Evolutionary conservation across 2,329 filamentous ascomycete species (phyloP).

Genomic region (Alternaria conjuncta): DNA sequence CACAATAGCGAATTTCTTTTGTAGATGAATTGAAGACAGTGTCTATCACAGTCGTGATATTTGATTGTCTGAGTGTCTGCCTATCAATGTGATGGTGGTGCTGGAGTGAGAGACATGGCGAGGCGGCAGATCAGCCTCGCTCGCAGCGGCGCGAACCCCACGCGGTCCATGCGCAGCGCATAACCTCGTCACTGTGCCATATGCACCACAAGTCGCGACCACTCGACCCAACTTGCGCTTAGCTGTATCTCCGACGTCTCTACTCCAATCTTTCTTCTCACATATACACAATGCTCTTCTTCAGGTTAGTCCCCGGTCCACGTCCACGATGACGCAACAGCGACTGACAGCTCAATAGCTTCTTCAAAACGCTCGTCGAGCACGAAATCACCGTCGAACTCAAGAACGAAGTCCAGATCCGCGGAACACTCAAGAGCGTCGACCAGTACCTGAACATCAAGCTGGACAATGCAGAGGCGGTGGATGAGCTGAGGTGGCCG

Average conservation of each 20-base stretch:
- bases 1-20: constrained; percentile 36
- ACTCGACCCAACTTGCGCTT: neutral
- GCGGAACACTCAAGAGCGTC: constrained; percentile 93
- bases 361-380: constrained; percentile 99
- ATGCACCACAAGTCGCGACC: constrained; percentile 2
- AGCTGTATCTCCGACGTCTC: neutral
- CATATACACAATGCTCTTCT: constrained; percentile 56
- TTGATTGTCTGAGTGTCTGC: neutral
- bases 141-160: constrained; percentile 21
- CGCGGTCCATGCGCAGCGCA: constrained; percentile 23
- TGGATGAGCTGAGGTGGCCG: constrained; percentile 93
- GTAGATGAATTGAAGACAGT: constrained; percentile 25
- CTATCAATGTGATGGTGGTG: neutral
- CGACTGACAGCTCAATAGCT: constrained; percentile 52
- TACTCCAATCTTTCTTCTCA: too few relatives aligned
- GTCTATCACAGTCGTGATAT: constrained; percentile 10
- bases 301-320: constrained; percentile 51
- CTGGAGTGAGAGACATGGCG: constrained; percentile 10
- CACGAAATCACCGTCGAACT: constrained; percentile 97
- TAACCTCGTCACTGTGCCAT: constrained; percentile 11
- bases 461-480: constrained; percentile 90
- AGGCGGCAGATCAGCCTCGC: constrained; percentile 27
- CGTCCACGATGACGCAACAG: neutral
- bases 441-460: constrained; percentile 99
- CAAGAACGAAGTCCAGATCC: constrained; percentile 98